phyloP scores from a whole-genome alignment of 352 stramenopile species.

The Paralagenidium karlingii region DNA sequence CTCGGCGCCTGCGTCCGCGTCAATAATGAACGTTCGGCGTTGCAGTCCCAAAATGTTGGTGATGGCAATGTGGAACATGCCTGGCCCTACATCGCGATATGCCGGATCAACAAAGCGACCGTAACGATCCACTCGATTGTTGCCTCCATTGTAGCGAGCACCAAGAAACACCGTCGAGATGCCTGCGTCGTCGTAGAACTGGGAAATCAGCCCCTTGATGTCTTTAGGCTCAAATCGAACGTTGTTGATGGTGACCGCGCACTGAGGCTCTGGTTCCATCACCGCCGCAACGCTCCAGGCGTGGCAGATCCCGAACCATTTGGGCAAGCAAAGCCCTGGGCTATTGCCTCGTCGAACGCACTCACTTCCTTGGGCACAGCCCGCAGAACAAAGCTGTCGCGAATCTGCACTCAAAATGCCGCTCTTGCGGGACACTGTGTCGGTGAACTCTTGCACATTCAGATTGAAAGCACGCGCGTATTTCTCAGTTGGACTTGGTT shows the following conservation, averaged over 20 bases:
- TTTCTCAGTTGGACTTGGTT: conserved; percentile 18
- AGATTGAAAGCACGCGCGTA: conserved; percentile 31
- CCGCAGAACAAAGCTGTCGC: neutral
- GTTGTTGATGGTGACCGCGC: conserved; percentile 23
- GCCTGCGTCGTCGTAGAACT: conserved; percentile 26
- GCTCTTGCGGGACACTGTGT: conserved; percentile 18
- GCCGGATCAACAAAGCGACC: conserved; percentile 24
- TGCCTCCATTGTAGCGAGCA: conserved; percentile 30
- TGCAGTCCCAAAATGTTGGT: conserved; percentile 37
- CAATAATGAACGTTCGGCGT: conserved; percentile 31
- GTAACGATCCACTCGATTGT: conserved; percentile 15
- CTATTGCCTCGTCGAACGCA: conserved; percentile 11
- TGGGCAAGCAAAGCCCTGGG: conserved; percentile 24
- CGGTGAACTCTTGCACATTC: conserved; percentile 18
- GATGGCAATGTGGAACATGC: conserved; percentile 39
- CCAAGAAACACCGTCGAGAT: conserved; percentile 41
- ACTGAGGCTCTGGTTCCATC: conserved; percentile 23
- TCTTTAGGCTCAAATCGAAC: conserved; percentile 34
- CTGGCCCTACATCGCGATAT: conserved; percentile 26
- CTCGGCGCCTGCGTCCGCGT: conserved; percentile 34
- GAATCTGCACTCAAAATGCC: conserved; percentile 21
- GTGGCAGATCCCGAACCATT: conserved; percentile 40
- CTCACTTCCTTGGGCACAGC: conserved; percentile 2
- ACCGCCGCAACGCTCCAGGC: conserved; percentile 25
- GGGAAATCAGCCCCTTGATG: conserved; percentile 26